Percentiles rank a stretch among this genome's conserved stretches.
Evolutionary conservation across 2,329 filamentous ascomycete genomes (phyloP).

Genomic region (Dendryphion nanum): DNA sequence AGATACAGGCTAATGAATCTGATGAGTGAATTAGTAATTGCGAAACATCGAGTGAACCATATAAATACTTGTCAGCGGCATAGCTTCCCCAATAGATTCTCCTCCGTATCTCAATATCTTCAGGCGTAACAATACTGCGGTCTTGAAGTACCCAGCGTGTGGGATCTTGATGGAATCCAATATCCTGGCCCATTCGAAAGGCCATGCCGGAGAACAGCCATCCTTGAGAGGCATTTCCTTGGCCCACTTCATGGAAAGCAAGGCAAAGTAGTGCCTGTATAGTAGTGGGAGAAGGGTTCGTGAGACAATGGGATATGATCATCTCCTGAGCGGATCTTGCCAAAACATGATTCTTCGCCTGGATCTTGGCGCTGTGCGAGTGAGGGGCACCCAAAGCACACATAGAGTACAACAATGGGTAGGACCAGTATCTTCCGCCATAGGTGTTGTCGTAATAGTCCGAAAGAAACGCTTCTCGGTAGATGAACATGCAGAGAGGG

Average conservation of each 20-base stretch:
- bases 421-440: not conserved
- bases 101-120: constrained; percentile 1
- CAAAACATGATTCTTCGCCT: not conserved
- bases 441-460: constrained; percentile 1
- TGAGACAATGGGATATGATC: not conserved
- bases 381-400: not conserved
- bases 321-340: not conserved
- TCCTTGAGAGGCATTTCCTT: constrained; percentile 1
- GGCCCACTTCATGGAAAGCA: constrained; percentile 1
- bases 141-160: not conserved
- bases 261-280: not conserved
- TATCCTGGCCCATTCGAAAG: not conserved
- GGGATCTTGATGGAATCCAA: not conserved
- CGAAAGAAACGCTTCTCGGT: constrained; percentile 1
- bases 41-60: not conserved
- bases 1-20: constrained; percentile 1
- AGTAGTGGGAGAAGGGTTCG: not conserved
- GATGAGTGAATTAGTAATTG: not conserved
- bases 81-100: not conserved
- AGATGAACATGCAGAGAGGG: constrained; percentile 1
- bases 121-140: not conserved
- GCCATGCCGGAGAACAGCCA: constrained; percentile 1
- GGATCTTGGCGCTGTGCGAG: not conserved
- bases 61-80: not conserved
- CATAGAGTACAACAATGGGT: not conserved